Evolutionary conservation across 2,329 filamentous ascomycete genomes (phyloP).

Genomic region (Exophiala lecanii-corni): DNA sequence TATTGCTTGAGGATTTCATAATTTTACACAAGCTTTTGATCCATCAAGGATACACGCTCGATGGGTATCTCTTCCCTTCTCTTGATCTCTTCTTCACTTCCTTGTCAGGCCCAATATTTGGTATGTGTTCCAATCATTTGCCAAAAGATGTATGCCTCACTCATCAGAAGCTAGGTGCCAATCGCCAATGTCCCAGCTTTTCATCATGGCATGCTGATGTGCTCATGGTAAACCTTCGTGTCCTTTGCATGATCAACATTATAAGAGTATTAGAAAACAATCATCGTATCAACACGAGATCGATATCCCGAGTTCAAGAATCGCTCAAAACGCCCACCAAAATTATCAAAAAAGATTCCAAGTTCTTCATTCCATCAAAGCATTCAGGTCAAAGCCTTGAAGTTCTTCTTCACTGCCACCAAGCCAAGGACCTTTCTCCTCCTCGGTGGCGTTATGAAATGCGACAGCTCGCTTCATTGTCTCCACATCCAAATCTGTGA

Average conservation of each 20-base stretch:
- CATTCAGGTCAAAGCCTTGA: slow-evolving; percentile 32
- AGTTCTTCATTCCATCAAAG: slow-evolving; percentile 23
- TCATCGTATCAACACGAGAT: not conserved
- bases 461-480: slow-evolving; percentile 84
- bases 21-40: slow-evolving; percentile 20
- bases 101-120: too few species aligned
- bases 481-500: slow-evolving; percentile 89
- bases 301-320: slow-evolving; percentile 1
- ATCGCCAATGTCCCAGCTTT: slow-evolving; percentile 1
- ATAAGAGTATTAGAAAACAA: not conserved
- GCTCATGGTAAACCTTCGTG: not conserved
- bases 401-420: slow-evolving; percentile 12
- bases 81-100: too few species aligned
- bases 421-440: slow-evolving; percentile 83
- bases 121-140: too few species aligned
- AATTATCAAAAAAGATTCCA: slow-evolving; percentile 13
- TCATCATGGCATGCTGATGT: not conserved
- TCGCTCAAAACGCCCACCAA: slow-evolving; percentile 20
- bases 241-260: not conserved
- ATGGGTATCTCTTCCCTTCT: slow-evolving; percentile 1
- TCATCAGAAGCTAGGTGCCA: too few species aligned
- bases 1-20: slow-evolving; percentile 8
- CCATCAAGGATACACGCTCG: slow-evolving; percentile 13
- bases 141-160: too few species aligned
- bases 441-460: slow-evolving; percentile 71